These are phyloP conservation scores for Aphanomyces euteiches DNA, from an alignment of 352 stramenopile species.

Conservation along the genomic window DNA sequence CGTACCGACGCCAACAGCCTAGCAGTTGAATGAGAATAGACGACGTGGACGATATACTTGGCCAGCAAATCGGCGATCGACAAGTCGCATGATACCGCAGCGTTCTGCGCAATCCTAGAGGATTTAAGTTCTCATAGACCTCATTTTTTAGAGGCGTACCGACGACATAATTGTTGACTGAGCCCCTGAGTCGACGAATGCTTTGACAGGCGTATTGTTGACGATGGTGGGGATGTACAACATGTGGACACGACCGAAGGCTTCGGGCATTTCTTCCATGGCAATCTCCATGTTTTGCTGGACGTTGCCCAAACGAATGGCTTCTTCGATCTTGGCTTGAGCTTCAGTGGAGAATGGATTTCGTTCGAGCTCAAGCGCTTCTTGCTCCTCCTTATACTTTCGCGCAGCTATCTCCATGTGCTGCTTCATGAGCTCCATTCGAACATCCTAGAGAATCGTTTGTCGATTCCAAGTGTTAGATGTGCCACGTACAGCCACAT, in stretches of 20 bases:
- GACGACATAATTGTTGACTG: constrained; percentile 92
- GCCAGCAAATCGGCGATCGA: constrained; percentile 87
- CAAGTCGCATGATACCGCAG: constrained; percentile 86
- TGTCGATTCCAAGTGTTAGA: constrained; percentile 6
- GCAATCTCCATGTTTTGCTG: constrained; percentile 89
- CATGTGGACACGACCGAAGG: constrained; percentile 84
- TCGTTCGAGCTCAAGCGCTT: constrained; percentile 57
- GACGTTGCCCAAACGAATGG: constrained; percentile 78
- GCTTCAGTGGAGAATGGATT: constrained; percentile 76
- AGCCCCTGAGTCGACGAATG: constrained; percentile 88
- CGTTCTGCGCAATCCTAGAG: constrained; percentile 81
- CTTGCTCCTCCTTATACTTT: constrained; percentile 76
- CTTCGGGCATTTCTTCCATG: constrained; percentile 84
- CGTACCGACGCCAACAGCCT: constrained; percentile 94
- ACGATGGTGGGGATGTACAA: constrained; percentile 86
- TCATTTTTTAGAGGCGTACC: constrained; percentile 37
- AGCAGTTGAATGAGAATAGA: constrained; percentile 31
- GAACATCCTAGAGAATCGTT: constrained; percentile 50
- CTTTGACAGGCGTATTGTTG: constrained; percentile 77
- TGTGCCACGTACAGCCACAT: constrained; percentile 48
- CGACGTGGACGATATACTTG: constrained; percentile 42
- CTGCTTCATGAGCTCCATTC: constrained; percentile 79
- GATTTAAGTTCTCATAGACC: background rate
- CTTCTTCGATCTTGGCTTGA: constrained; percentile 79
- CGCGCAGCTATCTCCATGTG: constrained; percentile 77